These are phyloP conservation scores for Plectranthus barbatus DNA, from an alignment of 257 asterid genomes.

Conservation along the genomic window DNA sequence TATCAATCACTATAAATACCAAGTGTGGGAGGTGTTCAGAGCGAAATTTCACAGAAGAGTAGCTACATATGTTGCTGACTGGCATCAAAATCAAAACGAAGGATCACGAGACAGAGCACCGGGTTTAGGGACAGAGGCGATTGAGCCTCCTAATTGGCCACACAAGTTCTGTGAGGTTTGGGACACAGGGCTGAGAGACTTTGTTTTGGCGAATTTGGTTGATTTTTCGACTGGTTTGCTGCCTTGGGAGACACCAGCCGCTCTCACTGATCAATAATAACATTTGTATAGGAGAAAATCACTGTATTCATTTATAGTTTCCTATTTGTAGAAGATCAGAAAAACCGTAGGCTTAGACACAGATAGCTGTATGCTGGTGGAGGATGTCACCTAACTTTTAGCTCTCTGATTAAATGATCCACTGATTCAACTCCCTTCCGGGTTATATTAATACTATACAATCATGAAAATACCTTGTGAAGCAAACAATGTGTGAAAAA, in stretches of 20 bases:
- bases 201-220: conserved; percentile 63
- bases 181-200: conserved; percentile 78
- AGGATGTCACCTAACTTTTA: neutral
- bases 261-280: neutral
- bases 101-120: conserved; percentile 91
- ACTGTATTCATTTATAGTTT: conserved; percentile 14
- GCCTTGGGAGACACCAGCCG: conserved; percentile 62
- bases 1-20: conserved; percentile 80
- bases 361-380: too few species aligned
- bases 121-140: conserved; percentile 84
- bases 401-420: neutral
- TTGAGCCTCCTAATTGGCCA: conserved; percentile 80
- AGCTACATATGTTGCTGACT: conserved; percentile 83
- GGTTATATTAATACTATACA: too few species aligned
- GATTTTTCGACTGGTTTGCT: conserved; percentile 58
- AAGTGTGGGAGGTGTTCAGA: conserved; percentile 85
- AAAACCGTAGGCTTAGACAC: conserved; percentile 9
- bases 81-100: conserved; percentile 79
- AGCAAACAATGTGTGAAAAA: neutral
- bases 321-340: conserved; percentile 1
- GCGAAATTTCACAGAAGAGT: conserved; percentile 80
- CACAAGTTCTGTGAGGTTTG: conserved; percentile 73
- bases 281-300: conserved; percentile 22
- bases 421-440: too few species aligned
- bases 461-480: too few species aligned